Percentiles rank a stretch among this genome's conserved stretches.
phyloP scores from a whole-genome alignment of 495 filamentous ascomycete genomes.

The Cryomyces minteri region DNA sequence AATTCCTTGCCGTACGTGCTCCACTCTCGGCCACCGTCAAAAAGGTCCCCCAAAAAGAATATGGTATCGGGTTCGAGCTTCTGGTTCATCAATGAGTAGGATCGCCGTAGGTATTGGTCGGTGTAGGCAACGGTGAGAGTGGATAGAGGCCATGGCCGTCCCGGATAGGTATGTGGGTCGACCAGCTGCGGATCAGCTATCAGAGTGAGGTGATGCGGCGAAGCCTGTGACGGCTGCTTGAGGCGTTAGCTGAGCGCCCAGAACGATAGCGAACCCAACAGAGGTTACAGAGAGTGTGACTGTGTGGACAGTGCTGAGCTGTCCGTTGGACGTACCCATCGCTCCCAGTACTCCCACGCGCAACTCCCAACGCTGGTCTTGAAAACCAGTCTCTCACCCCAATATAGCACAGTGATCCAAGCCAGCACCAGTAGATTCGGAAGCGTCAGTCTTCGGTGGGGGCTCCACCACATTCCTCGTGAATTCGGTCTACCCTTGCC shows the following conservation, averaged over 20 bases:
- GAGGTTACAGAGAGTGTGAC: neutral
- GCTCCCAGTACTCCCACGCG: slow-evolving; percentile 73
- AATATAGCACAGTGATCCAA: slow-evolving; percentile 68
- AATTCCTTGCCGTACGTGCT: slow-evolving; percentile 57
- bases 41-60: slow-evolving; percentile 85
- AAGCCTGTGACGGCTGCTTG: slow-evolving; percentile 48
- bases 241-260: too few relatives aligned
- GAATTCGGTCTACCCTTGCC: too few relatives aligned
- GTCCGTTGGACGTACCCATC: slow-evolving; percentile 48
- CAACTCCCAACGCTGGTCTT: slow-evolving; percentile 47
- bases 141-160: slow-evolving; percentile 70
- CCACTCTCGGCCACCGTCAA: slow-evolving; percentile 96
- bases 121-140: slow-evolving; percentile 64
- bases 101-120: slow-evolving; percentile 72
- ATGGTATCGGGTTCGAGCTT: slow-evolving; percentile 61
- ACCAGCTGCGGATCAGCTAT: slow-evolving; percentile 95
- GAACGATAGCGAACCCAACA: slow-evolving; percentile 2
- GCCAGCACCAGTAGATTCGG: slow-evolving; percentile 40
- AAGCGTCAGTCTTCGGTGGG: slow-evolving; percentile 3
- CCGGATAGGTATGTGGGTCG: slow-evolving; percentile 92
- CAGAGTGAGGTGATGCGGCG: slow-evolving; percentile 72
- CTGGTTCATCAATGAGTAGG: slow-evolving; percentile 52
- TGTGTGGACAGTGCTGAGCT: neutral
- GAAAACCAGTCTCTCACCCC: slow-evolving; percentile 75
- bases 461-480: neutral